Conservation (phyloP, 2,329 filamentous ascomycete species). For the Paracoccidioides brasiliensis region DNA sequence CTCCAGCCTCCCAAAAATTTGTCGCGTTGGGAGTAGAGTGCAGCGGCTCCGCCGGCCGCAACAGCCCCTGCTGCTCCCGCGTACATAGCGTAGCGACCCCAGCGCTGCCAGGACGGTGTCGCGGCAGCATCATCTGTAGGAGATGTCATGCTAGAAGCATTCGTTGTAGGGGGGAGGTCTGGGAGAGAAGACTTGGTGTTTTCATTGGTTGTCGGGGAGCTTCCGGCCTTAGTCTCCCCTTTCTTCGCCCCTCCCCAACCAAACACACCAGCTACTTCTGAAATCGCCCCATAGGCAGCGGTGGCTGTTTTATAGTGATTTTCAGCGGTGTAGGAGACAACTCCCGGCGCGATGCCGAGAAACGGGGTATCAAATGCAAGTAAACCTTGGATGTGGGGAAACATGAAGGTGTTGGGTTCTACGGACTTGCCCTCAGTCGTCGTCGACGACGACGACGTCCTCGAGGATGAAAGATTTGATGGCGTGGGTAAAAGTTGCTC, state of each 20-base stretch:
- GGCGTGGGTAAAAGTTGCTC: constrained; percentile 42
- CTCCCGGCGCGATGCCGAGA: constrained; percentile 38
- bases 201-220: constrained; percentile 20
- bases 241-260: constrained; percentile 43
- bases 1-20: constrained; percentile 61
- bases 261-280: constrained; percentile 47
- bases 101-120: constrained; percentile 54
- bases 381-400: constrained; percentile 81
- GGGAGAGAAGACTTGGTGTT: constrained; percentile 14
- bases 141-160: constrained; percentile 16
- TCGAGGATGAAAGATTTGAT: constrained; percentile 16
- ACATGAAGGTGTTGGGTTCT: constrained; percentile 52
- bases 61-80: constrained; percentile 71
- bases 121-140: constrained; percentile 35
- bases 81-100: constrained; percentile 74
- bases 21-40: constrained; percentile 74
- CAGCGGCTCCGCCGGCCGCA: constrained; percentile 67
- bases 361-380: constrained; percentile 93
- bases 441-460: constrained; percentile 4
- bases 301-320: constrained; percentile 66
- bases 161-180: constrained; percentile 21
- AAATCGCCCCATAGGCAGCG: constrained; percentile 56
- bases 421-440: constrained; percentile 12
- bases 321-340: constrained; percentile 52
- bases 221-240: constrained; percentile 11